These are phyloP conservation scores for Ceratocystis cubensis DNA, from an alignment of 2,329 filamentous ascomycete genomes.

Conservation along the genomic window DNA sequence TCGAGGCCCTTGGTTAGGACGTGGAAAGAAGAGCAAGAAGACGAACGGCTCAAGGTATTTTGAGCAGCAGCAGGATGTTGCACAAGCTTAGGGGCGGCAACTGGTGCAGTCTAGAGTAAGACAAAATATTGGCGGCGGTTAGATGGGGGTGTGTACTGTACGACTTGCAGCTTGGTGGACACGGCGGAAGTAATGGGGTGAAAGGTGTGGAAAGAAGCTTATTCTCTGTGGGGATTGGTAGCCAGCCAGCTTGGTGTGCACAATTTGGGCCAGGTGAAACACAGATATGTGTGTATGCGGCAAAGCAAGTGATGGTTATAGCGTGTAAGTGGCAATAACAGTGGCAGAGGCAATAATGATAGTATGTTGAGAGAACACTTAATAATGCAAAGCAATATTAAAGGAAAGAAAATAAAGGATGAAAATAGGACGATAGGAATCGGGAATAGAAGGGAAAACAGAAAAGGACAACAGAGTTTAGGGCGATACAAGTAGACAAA, in stretches of 20 bases:
- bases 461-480: background rate
- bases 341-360: background rate
- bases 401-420: background rate
- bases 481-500: background rate
- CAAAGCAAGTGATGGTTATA: background rate
- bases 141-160: constrained; percentile 3
- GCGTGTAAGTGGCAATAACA: constrained; percentile 5
- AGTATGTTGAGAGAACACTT: background rate
- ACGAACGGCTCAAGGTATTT: background rate
- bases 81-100: constrained; percentile 1
- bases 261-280: constrained; percentile 6
- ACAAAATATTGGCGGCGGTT: background rate
- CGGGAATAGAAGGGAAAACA: background rate
- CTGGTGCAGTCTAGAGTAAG: background rate
- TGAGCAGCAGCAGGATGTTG: background rate
- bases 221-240: background rate
- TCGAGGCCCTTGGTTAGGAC: background rate
- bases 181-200: background rate
- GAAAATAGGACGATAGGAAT: background rate
- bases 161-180: background rate
- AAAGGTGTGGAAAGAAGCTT: background rate
- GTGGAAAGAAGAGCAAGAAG: background rate
- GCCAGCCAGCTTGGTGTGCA: background rate
- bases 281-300: background rate
- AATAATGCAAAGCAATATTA: background rate